A percentile compares a stretch with the other conserved stretches of the same genome.
phyloP scores from a whole-genome alignment of 371 early-diverging fungal genomes.

The Mortierella polycephala region DNA sequence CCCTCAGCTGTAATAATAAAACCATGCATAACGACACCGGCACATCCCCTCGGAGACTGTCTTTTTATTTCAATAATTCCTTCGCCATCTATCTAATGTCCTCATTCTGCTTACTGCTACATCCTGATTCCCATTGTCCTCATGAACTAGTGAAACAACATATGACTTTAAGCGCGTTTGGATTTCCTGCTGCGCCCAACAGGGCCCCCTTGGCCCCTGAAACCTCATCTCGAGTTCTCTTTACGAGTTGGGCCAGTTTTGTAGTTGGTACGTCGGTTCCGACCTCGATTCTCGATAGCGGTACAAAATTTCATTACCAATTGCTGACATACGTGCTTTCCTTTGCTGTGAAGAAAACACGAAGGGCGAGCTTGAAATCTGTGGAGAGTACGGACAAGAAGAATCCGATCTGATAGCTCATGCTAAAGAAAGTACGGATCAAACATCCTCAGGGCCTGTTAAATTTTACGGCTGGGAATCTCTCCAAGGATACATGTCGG shows the following conservation, averaged over 20 bases:
- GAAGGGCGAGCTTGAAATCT: slow-evolving; percentile 5
- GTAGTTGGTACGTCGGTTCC: slow-evolving; percentile 8
- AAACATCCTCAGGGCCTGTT: background rate
- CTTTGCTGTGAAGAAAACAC: background rate
- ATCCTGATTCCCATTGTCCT: background rate
- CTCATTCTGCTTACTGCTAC: background rate
- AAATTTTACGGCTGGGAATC: slow-evolving; percentile 35
- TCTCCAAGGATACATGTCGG: slow-evolving; percentile 20
- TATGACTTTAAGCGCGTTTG: slow-evolving; percentile 15
- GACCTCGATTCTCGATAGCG: background rate
- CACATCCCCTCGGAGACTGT: too few relatives aligned
- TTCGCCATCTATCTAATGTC: background rate
- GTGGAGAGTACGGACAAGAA: slow-evolving; percentile 17
- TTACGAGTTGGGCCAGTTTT: slow-evolving; percentile 30
- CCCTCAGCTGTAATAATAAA: too few relatives aligned
- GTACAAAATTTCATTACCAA: background rate
- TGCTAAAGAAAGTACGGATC: too few relatives aligned
- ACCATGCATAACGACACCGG: too few relatives aligned
- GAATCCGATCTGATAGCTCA: slow-evolving; percentile 13
- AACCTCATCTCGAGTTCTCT: slow-evolving; percentile 5
- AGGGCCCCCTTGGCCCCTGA: background rate
- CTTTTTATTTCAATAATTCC: too few relatives aligned
- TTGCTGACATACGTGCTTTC: background rate
- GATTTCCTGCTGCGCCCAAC: slow-evolving; percentile 4
- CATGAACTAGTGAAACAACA: background rate